Base-by-base conservation (phyloP, 768 basidiomycete species). In the Podaxis sp. region DNA sequence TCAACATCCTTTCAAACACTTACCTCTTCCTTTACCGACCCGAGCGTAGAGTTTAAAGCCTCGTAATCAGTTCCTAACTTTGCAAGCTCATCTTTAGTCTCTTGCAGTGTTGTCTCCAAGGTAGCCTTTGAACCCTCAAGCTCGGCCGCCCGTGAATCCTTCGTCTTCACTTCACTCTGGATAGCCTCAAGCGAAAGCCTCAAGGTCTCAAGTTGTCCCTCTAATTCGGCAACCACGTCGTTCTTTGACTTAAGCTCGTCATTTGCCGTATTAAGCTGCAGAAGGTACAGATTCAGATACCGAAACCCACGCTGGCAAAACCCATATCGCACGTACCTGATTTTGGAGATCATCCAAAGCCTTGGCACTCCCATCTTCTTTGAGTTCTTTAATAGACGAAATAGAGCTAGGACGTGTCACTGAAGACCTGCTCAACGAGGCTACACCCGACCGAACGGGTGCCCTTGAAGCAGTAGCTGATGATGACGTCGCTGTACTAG, bases 311-410 rank as follows among this genome's bases (percentile, higher is more conserved):
- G 30, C 8, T 33, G 33, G 33, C 8, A 33, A 9, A 33, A 6
- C 7, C 33, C 8, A 33, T 9, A 33, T 33, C 33, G 33, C n/a
- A 60, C 74, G 36, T 70, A 84, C 90, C 82, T 90, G 85, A 54
- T 71, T 76, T 71, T 87, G 85, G 17, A 91, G 69, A 59, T 85
- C 88, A 61, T 81, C 80, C 22, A 86, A 65, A 12, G 73, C 81
- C 68, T 84, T 72, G 17, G 40, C 64, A 53, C 57, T 85, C 46
- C 74, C 77, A 66, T 87, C 86, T 65, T 87, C 87, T 64, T 82
- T 84, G 17, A 88, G 77, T 68, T 92, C 92, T 63, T 80, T 82
- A 63, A 92, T 86, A 8, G 91, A 91, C n/a, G 88, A 82, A 53
- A 92, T 86, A 13, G 91, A 92, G 26, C 54, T 59, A 6, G 59